Conservation (phyloP, 345 rosid species). For the Combretum micranthum region DNA sequence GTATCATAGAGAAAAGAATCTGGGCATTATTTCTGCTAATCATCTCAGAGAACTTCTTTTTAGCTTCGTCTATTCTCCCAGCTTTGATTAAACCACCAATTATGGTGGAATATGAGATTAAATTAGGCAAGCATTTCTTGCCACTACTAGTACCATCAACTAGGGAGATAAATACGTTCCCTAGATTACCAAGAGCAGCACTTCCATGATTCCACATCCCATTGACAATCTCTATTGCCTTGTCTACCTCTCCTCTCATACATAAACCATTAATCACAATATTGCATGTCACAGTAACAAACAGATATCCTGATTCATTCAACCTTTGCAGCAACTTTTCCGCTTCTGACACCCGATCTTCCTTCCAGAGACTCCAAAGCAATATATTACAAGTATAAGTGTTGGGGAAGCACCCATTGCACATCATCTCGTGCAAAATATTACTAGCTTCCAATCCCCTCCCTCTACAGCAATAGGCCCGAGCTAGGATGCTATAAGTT, state of each 20-base stretch:
- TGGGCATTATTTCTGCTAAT: slow-evolving; percentile 55
- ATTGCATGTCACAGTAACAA: slow-evolving; percentile 90
- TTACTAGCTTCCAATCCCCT: slow-evolving; percentile 50
- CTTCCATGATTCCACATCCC: slow-evolving; percentile 84
- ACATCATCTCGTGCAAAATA: slow-evolving; percentile 70
- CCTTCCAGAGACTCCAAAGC: slow-evolving; percentile 77
- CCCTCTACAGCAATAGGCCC: slow-evolving; percentile 66
- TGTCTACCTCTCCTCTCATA: slow-evolving; percentile 64
- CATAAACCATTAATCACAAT: slow-evolving; percentile 82
- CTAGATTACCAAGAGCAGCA: slow-evolving; percentile 84
- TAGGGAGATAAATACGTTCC: slow-evolving; percentile 65
- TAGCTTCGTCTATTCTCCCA: slow-evolving; percentile 76
- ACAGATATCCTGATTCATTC: slow-evolving; percentile 69
- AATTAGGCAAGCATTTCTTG: slow-evolving; percentile 72
- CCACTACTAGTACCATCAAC: slow-evolving; percentile 49
- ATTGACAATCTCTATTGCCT: slow-evolving; percentile 73
- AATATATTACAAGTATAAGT: slow-evolving; percentile 72
- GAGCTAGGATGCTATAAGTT: slow-evolving; percentile 67
- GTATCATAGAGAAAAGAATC: slow-evolving; percentile 67
- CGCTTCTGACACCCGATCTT: slow-evolving; percentile 68
- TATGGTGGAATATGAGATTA: slow-evolving; percentile 70
- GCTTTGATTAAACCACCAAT: slow-evolving; percentile 75
- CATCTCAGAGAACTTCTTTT: slow-evolving; percentile 73
- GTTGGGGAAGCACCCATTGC: slow-evolving; percentile 58
- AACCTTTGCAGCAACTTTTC: slow-evolving; percentile 76